Evolutionary conservation across 106 monocot genomes (phyloP).

Genomic region (Acorus gramineus): DNA sequence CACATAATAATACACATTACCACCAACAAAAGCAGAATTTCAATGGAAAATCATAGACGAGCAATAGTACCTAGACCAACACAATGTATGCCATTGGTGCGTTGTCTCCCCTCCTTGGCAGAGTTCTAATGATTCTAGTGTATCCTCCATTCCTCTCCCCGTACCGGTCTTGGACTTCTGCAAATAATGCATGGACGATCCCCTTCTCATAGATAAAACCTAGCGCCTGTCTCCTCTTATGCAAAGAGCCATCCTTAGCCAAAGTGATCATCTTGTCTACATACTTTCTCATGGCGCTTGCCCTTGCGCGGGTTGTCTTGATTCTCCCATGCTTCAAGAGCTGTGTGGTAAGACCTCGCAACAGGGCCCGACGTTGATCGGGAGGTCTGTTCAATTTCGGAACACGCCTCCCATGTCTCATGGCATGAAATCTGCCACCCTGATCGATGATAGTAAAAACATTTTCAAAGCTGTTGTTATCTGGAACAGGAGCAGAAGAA

Average conservation of each 20-base stretch:
- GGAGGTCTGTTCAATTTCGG: conserved; percentile 92
- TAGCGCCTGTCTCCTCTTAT: conserved; percentile 94
- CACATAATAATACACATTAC: too few relatives aligned
- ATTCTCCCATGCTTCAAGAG: conserved; percentile 87
- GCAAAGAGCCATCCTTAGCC: conserved; percentile 92
- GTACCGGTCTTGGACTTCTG: conserved; percentile 82
- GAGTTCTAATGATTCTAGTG: conserved; percentile 83
- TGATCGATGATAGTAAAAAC: conserved; percentile 29
- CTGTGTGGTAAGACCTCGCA: conserved; percentile 87
- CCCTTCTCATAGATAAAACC: conserved; percentile 95
- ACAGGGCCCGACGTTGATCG: conserved; percentile 77
- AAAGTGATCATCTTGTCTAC: conserved; percentile 95
- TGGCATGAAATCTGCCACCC: conserved; percentile 75
- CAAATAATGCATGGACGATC: conserved; percentile 92
- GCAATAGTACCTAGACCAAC: conserved; percentile 62
- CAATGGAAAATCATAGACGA: too few relatives aligned
- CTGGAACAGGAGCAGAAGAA: conserved; percentile 13
- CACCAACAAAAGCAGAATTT: too few relatives aligned
- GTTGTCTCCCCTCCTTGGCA: conserved; percentile 91
- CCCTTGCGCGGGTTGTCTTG: conserved; percentile 86
- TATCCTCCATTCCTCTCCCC: conserved; percentile 96
- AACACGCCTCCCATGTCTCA: conserved; percentile 88
- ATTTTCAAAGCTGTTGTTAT: conserved; percentile 27
- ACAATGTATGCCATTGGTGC: conserved; percentile 99
- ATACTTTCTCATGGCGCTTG: conserved; percentile 81